Evolutionary conservation across 179 eudicot genomes (phyloP).

Genomic region (Heliamphora pulchella): DNA sequence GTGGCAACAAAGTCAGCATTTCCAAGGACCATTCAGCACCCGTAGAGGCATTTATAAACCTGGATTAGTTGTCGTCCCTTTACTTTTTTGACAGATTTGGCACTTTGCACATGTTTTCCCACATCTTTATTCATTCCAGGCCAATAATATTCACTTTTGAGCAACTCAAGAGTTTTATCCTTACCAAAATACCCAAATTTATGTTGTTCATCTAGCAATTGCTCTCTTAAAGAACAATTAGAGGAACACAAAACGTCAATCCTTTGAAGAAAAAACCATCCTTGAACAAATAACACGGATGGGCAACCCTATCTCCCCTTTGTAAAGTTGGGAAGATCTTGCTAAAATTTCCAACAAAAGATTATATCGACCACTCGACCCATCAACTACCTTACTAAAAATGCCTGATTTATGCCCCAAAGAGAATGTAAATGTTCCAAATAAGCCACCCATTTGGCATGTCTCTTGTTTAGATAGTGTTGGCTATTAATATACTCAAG

Average conservation of each 20-base stretch:
- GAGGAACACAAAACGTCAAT: neutral
- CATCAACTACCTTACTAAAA: no score
- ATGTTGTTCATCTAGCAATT: neutral
- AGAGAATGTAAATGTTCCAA: no score
- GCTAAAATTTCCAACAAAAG: no score
- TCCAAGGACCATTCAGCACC: neutral
- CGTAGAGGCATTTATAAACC: no score
- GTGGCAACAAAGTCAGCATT: neutral
- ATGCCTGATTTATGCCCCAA: no score
- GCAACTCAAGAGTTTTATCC: neutral
- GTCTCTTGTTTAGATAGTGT: no score
- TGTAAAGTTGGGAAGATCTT: no score
- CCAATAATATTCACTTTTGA: neutral
- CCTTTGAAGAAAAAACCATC: neutral
- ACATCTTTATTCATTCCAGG: neutral
- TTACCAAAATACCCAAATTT: neutral
- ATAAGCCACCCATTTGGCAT: no score
- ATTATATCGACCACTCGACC: no score
- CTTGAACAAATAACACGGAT: no score
- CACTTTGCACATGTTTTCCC: neutral
- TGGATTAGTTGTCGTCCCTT: neutral
- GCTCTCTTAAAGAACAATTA: neutral
- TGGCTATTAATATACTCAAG: no score
- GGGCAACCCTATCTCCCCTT: no score
- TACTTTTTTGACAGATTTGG: neutral